Base-by-base conservation (phyloP, 495 filamentous ascomycete genomes). In the Penicillium lividum region DNA sequence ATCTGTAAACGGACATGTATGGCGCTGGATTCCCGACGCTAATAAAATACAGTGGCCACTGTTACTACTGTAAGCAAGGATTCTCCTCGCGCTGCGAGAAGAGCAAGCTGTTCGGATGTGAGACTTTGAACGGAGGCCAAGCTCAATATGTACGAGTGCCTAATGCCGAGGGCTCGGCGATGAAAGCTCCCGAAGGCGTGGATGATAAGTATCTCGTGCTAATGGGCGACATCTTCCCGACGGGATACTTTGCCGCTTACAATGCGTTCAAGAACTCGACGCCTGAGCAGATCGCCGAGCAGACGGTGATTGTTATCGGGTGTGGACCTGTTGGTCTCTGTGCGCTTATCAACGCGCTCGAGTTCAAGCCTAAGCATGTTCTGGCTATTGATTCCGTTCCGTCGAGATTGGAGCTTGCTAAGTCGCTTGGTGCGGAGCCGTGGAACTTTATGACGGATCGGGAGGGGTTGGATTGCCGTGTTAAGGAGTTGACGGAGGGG, bases 291-390 rank as follows among this genome's bases (percentile, higher is more conserved):
- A 83, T 89, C 53, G 67, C 79, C 15, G 84, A 92, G 58, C 84
- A 87, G 55, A 89, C 85, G 6, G 90, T 90, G 0, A 88, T 96
- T 1, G 68, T 96, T 30, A 86, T 97, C 58, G 94, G 93, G 9
- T 97, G 93, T 69, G 94, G 94, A 36, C 90, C 90, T 1, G 90
- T 93, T 16, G 93, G 92, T 3, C 78, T 97, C 27, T 97, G 93
- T 61, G 92, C 93, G 3, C 75, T 97, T 51, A 85, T 96, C 61
- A 89, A 91, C 63, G 90, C 91, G 1, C 76, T 90, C 27, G 89
- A 94, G 58, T 89, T 86, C 66, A 84, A 84, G 67, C 91, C 93
- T 7, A 90, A 88, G 72, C 83, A 92, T 60, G 64, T 98, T 11
- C 83, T 97, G 56, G 92, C 93, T 0, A 86, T 97, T 22, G 94